These are phyloP conservation scores for Chlamydomonas sp. DNA, from an alignment of 139 green algal genomes.

Conservation along the genomic window DNA sequence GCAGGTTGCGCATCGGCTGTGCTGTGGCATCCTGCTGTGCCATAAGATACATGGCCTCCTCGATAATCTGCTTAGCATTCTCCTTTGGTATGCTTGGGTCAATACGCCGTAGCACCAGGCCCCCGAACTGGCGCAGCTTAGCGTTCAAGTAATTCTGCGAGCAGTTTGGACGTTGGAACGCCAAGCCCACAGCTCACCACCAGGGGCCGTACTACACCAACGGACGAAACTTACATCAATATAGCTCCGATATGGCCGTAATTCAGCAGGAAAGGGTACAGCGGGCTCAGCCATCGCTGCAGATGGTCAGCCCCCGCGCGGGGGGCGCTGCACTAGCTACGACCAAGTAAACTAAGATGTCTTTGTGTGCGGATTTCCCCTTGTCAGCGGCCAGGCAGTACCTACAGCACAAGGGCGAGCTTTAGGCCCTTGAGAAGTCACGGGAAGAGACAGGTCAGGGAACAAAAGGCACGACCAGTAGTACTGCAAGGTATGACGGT, in stretches of 20 bases:
- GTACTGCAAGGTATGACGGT: too few relatives aligned
- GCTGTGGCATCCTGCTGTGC: constrained; percentile 26
- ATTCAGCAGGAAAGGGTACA: neutral
- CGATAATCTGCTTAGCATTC: constrained; percentile 43
- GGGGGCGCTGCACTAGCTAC: neutral
- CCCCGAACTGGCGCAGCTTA: constrained; percentile 58
- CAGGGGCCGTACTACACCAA: neutral
- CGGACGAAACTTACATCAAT: constrained; percentile 3
- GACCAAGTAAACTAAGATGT: neutral
- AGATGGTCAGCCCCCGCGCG: neutral
- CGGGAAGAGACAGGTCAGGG: too few relatives aligned
- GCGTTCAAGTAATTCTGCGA: constrained; percentile 49
- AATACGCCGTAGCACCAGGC: constrained; percentile 25
- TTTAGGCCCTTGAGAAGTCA: too few relatives aligned
- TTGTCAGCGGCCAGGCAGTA: too few relatives aligned
- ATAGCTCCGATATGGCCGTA: neutral
- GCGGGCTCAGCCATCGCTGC: neutral
- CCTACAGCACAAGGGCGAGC: too few relatives aligned
- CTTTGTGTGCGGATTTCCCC: neutral
- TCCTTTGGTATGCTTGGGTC: constrained; percentile 23
- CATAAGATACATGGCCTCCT: constrained; percentile 34
- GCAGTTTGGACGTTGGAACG: neutral
- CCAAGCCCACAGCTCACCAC: too few relatives aligned
- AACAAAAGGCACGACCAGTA: too few relatives aligned
- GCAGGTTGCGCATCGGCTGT: constrained; percentile 38